Percentiles rank a stretch among this genome's conserved stretches.
phyloP scores from a whole-genome alignment of 768 basidiomycete genomes.

The Daedaleopsis sinensis region DNA sequence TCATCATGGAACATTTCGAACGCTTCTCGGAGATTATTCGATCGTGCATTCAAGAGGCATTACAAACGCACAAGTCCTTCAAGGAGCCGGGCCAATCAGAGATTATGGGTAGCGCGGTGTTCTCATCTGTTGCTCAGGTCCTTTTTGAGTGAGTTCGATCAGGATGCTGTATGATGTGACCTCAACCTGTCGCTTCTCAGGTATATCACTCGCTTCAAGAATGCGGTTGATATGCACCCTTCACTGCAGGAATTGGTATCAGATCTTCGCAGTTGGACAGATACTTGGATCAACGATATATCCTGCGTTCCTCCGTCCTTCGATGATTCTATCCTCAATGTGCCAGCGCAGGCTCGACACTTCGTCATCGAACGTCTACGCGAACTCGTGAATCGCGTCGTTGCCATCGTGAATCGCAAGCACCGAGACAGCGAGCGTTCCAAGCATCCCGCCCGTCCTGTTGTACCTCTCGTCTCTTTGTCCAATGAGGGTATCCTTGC shows the following conservation, averaged over 20 bases:
- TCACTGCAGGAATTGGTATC: constrained; percentile 24
- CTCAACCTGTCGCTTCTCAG: constrained; percentile 14
- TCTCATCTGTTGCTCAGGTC: constrained; percentile 49
- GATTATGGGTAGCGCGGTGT: constrained; percentile 44
- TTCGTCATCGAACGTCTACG: constrained; percentile 17
- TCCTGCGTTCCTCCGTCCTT: constrained; percentile 21
- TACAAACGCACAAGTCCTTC: constrained; percentile 37
- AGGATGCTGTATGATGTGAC: neutral
- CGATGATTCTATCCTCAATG: constrained; percentile 20
- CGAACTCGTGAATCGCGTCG: constrained; percentile 16
- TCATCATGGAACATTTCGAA: constrained; percentile 31
- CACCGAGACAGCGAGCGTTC: constrained; percentile 4
- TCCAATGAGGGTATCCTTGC: constrained; percentile 20
- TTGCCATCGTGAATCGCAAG: constrained; percentile 29
- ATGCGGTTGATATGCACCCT: constrained; percentile 28
- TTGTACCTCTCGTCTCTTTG: neutral
- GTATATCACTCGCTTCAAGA: constrained; percentile 32
- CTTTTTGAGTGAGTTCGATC: constrained; percentile 53
- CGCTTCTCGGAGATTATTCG: constrained; percentile 44
- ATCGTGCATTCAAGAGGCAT: constrained; percentile 37
- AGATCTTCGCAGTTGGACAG: constrained; percentile 24
- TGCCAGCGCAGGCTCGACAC: constrained; percentile 7
- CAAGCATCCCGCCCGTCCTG: neutral
- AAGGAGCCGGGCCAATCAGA: constrained; percentile 32
- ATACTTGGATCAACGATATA: constrained; percentile 27